Conservation (phyloP, 768 basidiomycete genomes). For the Pleurotus citrinopileatus region DNA sequence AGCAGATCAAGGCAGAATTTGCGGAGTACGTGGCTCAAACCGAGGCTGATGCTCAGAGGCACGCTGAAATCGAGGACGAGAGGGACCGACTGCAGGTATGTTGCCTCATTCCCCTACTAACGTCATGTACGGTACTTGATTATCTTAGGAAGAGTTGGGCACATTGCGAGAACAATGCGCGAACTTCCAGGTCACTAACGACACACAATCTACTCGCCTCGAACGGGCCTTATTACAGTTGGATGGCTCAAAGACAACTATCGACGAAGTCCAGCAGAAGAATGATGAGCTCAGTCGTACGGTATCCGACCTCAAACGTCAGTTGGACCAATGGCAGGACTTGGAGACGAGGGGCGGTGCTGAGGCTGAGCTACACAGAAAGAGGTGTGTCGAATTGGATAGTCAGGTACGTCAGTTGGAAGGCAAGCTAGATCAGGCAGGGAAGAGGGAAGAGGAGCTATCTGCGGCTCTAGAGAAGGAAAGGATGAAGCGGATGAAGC, state of each 20-base stretch:
- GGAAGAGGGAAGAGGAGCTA: slow-evolving; percentile 32
- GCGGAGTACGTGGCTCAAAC: slow-evolving; percentile 32
- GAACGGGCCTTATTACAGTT: slow-evolving; percentile 57
- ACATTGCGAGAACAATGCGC: slow-evolving; percentile 49
- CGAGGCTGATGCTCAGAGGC: slow-evolving; percentile 36
- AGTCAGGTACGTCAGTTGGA: slow-evolving; percentile 47
- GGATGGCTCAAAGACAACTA: slow-evolving; percentile 51
- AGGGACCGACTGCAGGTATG: slow-evolving; percentile 46
- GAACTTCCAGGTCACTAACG: slow-evolving; percentile 43
- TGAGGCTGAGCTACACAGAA: slow-evolving; percentile 53
- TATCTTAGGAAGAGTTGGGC: slow-evolving; percentile 30
- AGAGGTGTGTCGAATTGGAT: slow-evolving; percentile 56
- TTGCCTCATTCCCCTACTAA: slow-evolving; percentile 11
- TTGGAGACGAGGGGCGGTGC: slow-evolving; percentile 63
- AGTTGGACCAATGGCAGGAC: slow-evolving; percentile 67
- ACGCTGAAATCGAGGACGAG: slow-evolving; percentile 37
- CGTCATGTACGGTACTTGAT: not conserved
- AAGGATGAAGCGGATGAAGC: slow-evolving; percentile 36
- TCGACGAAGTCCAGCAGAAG: slow-evolving; percentile 50
- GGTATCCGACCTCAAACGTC: slow-evolving; percentile 53
- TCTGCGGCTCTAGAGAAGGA: slow-evolving; percentile 39
- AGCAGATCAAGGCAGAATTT: slow-evolving; percentile 26
- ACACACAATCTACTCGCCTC: slow-evolving; percentile 47
- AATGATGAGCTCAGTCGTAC: slow-evolving; percentile 59
- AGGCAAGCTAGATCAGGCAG: slow-evolving; percentile 22